These are phyloP conservation scores for Ascochyta fabae DNA, from an alignment of 2,329 filamentous ascomycete genomes.

Conservation along the genomic window DNA sequence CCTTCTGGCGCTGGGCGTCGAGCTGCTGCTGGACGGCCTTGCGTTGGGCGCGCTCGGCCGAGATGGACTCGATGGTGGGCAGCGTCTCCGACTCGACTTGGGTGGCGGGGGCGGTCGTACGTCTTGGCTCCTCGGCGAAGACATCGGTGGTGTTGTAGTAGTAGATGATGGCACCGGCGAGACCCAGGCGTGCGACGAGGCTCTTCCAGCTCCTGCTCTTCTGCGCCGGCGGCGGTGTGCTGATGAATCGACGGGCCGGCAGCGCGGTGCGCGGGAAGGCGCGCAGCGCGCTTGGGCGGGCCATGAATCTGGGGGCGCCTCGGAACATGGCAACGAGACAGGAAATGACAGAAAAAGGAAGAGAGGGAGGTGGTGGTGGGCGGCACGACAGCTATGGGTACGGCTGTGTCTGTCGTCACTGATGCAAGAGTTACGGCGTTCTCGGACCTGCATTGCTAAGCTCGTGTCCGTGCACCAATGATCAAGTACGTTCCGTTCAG, in stretches of 20 bases:
- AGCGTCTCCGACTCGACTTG: slow-evolving; percentile 50
- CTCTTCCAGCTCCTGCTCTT: slow-evolving; percentile 85
- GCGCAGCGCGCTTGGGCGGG: slow-evolving; percentile 40
- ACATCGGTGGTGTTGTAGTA: slow-evolving; percentile 91
- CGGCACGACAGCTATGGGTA: slow-evolving; percentile 5
- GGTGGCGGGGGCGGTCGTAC: slow-evolving; percentile 62
- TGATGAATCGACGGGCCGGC: slow-evolving; percentile 61
- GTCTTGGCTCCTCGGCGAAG: slow-evolving; percentile 81
- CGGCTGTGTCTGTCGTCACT: slow-evolving; percentile 10
- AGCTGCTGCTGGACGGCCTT: slow-evolving; percentile 39
- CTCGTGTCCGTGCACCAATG: background rate
- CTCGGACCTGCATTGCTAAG: slow-evolving; percentile 17
- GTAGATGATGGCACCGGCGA: slow-evolving; percentile 80
- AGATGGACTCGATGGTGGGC: slow-evolving; percentile 54
- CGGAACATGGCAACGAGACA: slow-evolving; percentile 58
- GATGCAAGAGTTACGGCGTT: slow-evolving; percentile 15
- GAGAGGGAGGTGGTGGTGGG: slow-evolving; percentile 25
- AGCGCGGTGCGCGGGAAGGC: slow-evolving; percentile 29
- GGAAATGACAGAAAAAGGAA: slow-evolving; percentile 22
- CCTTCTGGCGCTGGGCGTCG: slow-evolving; percentile 35
- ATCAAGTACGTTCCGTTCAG: too few species aligned
- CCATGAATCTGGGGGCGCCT: slow-evolving; percentile 55
- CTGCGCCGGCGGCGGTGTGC: slow-evolving; percentile 64
- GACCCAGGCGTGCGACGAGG: slow-evolving; percentile 72
- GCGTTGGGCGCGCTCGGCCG: slow-evolving; percentile 50